phyloP scores from a whole-genome alignment of 441 rosid species.

The Gossypium lobatum region DNA sequence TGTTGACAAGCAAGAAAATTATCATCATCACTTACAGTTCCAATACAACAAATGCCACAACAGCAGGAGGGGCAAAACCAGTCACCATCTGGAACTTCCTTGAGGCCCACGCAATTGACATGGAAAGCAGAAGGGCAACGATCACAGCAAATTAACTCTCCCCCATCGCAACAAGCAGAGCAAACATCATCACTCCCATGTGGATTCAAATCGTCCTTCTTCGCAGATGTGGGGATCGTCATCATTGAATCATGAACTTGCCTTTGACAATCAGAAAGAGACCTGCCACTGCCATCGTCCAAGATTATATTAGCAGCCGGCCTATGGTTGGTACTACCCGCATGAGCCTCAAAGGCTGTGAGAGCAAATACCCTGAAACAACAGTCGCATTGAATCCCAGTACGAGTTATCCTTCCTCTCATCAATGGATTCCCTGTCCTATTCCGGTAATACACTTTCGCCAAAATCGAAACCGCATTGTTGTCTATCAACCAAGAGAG shows the following conservation, averaged over 20 bases:
- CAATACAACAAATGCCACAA: constrained; percentile 39
- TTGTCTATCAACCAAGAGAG: constrained; percentile 40
- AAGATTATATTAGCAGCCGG: constrained; percentile 31
- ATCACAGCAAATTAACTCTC: constrained; percentile 62
- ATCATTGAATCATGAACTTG: constrained; percentile 23
- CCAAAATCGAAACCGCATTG: constrained; percentile 27
- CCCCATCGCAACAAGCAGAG: constrained; percentile 51
- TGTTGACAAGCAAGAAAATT: constrained; percentile 36
- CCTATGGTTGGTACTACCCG: constrained; percentile 30
- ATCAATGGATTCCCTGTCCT: constrained; percentile 13
- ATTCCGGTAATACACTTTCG: constrained; percentile 30
- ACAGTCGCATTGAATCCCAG: constrained; percentile 54
- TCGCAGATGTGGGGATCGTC: neutral
- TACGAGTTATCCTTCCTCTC: constrained; percentile 34
- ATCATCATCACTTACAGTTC: constrained; percentile 2
- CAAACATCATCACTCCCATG: constrained; percentile 37
- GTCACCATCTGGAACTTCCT: constrained; percentile 48
- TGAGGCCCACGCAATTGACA: constrained; percentile 37
- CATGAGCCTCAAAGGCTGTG: constrained; percentile 34
- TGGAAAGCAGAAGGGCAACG: constrained; percentile 66
- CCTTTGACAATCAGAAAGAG: constrained; percentile 39
- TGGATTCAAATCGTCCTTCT: neutral
- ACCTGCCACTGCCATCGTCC: constrained; percentile 49
- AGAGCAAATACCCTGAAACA: constrained; percentile 33
- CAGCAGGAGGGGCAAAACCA: constrained; percentile 75